These are phyloP conservation scores for Backusella liffmaniae DNA, from an alignment of 192 early-diverging fungal species.

Conservation along the genomic window DNA sequence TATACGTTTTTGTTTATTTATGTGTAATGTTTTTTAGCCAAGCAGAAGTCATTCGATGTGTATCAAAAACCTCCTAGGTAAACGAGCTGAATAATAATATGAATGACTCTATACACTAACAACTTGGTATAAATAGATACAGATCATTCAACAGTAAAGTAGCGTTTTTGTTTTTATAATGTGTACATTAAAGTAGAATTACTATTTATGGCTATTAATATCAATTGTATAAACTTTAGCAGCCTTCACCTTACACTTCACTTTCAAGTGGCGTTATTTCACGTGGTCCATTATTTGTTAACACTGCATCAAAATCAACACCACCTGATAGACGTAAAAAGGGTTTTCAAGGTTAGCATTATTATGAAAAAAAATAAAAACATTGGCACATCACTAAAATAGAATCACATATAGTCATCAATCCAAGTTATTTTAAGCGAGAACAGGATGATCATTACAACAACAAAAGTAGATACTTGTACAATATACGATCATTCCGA, in stretches of 20 bases:
- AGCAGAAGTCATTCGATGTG: constrained; percentile 14
- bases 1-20: background rate
- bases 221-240: background rate
- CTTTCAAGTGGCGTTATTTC: constrained; percentile 8
- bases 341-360: constrained; percentile 7
- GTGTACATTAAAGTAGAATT: background rate
- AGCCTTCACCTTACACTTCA: background rate
- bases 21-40: background rate
- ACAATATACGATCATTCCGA: constrained; percentile 6
- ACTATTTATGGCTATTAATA: background rate
- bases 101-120: too few species aligned
- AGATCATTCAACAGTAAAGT: background rate
- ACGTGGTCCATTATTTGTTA: background rate
- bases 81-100: too few species aligned
- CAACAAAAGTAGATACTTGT: background rate
- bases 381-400: too few species aligned
- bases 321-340: background rate
- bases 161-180: background rate
- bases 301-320: constrained; percentile 2
- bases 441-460: background rate
- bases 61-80: constrained; percentile 12
- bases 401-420: background rate
- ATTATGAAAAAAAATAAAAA: background rate
- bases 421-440: background rate
- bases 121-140: background rate